phyloP scores from a whole-genome alignment of 768 basidiomycete genomes.

The Podaxis mareebaensis region DNA sequence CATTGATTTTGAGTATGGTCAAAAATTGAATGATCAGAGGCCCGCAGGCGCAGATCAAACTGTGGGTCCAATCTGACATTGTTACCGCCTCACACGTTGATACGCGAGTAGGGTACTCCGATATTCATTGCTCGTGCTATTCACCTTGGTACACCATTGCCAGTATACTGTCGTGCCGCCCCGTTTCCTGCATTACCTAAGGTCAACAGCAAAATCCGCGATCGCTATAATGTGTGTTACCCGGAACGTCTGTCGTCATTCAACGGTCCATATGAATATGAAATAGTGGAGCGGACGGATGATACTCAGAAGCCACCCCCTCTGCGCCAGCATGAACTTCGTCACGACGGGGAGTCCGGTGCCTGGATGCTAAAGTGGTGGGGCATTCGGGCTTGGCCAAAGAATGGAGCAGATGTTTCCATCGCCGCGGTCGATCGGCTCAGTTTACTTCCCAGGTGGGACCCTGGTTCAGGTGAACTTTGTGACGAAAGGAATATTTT shows the following conservation, averaged over 20 bases:
- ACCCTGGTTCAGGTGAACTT: accelerated
- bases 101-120: conserved; percentile 6
- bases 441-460: too few species aligned
- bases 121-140: conserved; percentile 17
- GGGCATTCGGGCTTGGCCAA: conserved; percentile 7
- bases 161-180: background rate
- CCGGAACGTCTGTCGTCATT: conserved; percentile 3
- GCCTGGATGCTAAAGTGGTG: conserved; percentile 12
- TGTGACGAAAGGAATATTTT: background rate
- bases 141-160: background rate
- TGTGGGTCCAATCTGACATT: conserved; percentile 4
- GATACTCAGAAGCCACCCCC: background rate
- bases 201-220: background rate
- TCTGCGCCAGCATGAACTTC: conserved; percentile 7
- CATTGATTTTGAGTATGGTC: conserved; percentile 11
- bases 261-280: background rate
- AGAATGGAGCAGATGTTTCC: background rate
- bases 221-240: background rate
- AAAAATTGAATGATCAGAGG: background rate
- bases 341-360: conserved; percentile 13
- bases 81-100: background rate
- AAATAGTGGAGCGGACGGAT: background rate
- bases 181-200: background rate
- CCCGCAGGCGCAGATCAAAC: background rate
- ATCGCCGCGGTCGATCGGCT: too few species aligned